Evolutionary conservation across 768 basidiomycete species (phyloP).

Genomic region (Leccinellum luteum): DNA sequence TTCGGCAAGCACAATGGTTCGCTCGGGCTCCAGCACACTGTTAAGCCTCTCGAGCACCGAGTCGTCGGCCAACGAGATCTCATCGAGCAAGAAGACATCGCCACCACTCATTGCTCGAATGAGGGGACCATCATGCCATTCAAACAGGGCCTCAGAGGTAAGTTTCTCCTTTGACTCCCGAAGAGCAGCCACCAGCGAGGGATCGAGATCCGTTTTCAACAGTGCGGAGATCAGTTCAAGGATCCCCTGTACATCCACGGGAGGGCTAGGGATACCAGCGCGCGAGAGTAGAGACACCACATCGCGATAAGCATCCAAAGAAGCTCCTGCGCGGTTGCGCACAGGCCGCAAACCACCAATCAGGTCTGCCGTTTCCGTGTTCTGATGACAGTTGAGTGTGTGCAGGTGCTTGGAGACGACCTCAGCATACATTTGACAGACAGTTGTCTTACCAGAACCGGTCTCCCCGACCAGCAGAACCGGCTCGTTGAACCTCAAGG

Average conservation of each 20-base stretch:
- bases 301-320: conserved; percentile 49
- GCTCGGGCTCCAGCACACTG: conserved; percentile 90
- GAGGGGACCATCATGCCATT: conserved; percentile 97
- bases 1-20: conserved; percentile 90
- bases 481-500: conserved; percentile 88
- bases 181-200: conserved; percentile 33
- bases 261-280: conserved; percentile 34
- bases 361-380: conserved; percentile 96
- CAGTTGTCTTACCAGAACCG: conserved; percentile 95
- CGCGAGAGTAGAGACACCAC: conserved; percentile 40
- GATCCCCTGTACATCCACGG: conserved; percentile 27
- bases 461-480: conserved; percentile 96
- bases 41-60: conserved; percentile 97
- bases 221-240: conserved; percentile 22
- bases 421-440: conserved; percentile 86
- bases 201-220: conserved; percentile 30
- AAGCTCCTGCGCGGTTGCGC: conserved; percentile 63
- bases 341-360: conserved; percentile 91
- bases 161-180: conserved; percentile 44
- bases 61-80: conserved; percentile 96
- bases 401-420: conserved; percentile 58
- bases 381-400: conserved; percentile 93
- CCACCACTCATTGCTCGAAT: conserved; percentile 87
- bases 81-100: conserved; percentile 87
- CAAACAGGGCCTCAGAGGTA: conserved; percentile 75